phyloP scores from a whole-genome alignment of 2,329 filamentous ascomycete genomes.

The Nakataea oryzae region DNA sequence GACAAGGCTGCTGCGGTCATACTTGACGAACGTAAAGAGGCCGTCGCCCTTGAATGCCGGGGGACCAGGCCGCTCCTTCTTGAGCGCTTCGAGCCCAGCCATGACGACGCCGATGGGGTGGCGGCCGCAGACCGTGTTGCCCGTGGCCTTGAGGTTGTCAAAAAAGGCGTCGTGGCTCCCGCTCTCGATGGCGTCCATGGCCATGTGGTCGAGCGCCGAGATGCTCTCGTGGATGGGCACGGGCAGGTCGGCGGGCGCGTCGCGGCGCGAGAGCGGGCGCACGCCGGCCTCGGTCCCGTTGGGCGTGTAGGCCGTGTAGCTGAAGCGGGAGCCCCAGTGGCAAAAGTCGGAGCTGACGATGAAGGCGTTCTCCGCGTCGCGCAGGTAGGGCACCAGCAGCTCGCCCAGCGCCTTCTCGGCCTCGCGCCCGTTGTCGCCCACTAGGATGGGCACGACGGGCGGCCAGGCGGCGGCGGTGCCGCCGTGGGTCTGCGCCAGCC shows the following conservation, averaged over 20 bases:
- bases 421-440: slow-evolving; percentile 59
- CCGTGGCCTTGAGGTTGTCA: slow-evolving; percentile 56
- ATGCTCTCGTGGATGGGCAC: slow-evolving; percentile 74
- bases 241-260: slow-evolving; percentile 16
- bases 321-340: slow-evolving; percentile 82
- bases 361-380: slow-evolving; percentile 67
- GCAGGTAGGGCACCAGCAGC: slow-evolving; percentile 68
- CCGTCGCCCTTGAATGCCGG: slow-evolving; percentile 26
- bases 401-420: slow-evolving; percentile 60
- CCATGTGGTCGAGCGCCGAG: slow-evolving; percentile 63
- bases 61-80: slow-evolving; percentile 20
- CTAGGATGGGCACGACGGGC: slow-evolving; percentile 71
- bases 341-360: slow-evolving; percentile 94
- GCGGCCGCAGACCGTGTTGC: slow-evolving; percentile 87
- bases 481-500: slow-evolving; percentile 43
- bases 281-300: slow-evolving; percentile 26
- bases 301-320: slow-evolving; percentile 69
- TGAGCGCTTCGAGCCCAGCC: slow-evolving; percentile 67
- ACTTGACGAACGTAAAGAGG: slow-evolving; percentile 70
- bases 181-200: slow-evolving; percentile 75
- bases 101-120: slow-evolving; percentile 92
- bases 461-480: slow-evolving; percentile 44
- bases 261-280: slow-evolving; percentile 22
- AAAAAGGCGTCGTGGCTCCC: slow-evolving; percentile 64
- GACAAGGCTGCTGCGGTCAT: slow-evolving; percentile 76